These are phyloP conservation scores for Pyrenochaeta sp. DNA, from an alignment of 2,329 filamentous ascomycete genomes.

Conservation along the genomic window DNA sequence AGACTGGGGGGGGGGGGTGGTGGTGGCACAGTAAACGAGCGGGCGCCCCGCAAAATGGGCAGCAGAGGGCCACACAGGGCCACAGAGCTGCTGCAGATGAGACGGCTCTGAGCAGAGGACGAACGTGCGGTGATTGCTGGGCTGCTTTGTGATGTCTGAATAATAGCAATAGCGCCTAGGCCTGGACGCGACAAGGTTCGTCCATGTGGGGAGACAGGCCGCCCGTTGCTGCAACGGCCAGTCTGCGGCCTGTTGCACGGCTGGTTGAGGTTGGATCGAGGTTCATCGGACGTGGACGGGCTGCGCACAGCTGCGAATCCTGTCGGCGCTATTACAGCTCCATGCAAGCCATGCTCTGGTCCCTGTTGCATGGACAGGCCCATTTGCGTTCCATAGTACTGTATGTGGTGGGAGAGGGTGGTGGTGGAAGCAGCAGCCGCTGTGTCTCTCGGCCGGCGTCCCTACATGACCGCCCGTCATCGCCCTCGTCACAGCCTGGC, in stretches of 20 bases:
- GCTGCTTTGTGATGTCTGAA: conserved; percentile 46
- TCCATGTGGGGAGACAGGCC: conserved; percentile 32
- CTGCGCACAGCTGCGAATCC: conserved; percentile 31
- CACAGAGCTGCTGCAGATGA: conserved; percentile 1
- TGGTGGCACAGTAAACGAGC: not conserved
- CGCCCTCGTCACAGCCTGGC: conserved; percentile 11
- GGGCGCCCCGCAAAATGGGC: conserved; percentile 15
- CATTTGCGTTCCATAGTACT: conserved; percentile 5
- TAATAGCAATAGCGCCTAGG: conserved; percentile 33
- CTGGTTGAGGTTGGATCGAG: conserved; percentile 7
- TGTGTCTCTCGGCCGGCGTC: conserved; percentile 3
- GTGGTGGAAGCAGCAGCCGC: conserved; percentile 9
- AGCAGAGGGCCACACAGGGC: conserved; percentile 1
- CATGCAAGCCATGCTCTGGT: conserved; percentile 26
- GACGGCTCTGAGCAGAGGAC: too few species aligned
- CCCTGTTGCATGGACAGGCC: conserved; percentile 19
- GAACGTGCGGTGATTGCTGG: not conserved
- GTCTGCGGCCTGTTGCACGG: not conserved
- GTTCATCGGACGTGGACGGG: conserved; percentile 15
- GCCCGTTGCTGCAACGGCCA: not conserved
- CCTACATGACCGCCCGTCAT: conserved; percentile 26
- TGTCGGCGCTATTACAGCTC: conserved; percentile 28
- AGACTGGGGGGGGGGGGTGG: not conserved
- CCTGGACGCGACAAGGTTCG: conserved; percentile 17
- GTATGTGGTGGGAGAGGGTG: too few species aligned